phyloP scores from a whole-genome alignment of 78 protist species.

The Dictyostelium capitatum region DNA sequence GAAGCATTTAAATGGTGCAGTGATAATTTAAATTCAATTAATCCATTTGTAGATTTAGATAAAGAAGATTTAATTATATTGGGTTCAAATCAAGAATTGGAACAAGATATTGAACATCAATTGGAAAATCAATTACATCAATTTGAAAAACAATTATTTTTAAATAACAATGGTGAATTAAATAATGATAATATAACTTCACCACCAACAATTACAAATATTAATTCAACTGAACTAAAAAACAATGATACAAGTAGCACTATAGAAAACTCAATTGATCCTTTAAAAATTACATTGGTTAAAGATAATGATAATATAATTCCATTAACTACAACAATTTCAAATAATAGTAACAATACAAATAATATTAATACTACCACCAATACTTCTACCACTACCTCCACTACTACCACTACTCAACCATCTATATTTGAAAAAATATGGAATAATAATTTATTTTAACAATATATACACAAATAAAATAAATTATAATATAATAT shows the following conservation, averaged over 20 bases:
- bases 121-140: neutral
- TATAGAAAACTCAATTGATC: neutral
- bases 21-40: slow-evolving; percentile 10
- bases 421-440: neutral
- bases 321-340: slow-evolving; percentile 11
- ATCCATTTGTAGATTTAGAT: slow-evolving; percentile 1
- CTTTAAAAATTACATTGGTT: neutral
- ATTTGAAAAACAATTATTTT: slow-evolving; percentile 11
- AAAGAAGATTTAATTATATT: slow-evolving; percentile 7
- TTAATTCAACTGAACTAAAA: neutral
- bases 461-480: neutral
- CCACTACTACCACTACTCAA: neutral
- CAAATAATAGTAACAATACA: neutral
- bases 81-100: neutral
- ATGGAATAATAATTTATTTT: slow-evolving; percentile 13
- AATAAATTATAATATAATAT: too few relatives aligned
- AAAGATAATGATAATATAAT: neutral
- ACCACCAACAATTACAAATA: neutral
- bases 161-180: neutral
- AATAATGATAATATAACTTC: neutral
- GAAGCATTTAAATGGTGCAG: slow-evolving; percentile 18
- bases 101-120: slow-evolving; percentile 16
- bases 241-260: neutral
- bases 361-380: neutral
- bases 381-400: too few relatives aligned